Evolutionary conservation across 2,329 filamentous ascomycete species (phyloP).

Genomic region (Sclerotinia glacialis): DNA sequence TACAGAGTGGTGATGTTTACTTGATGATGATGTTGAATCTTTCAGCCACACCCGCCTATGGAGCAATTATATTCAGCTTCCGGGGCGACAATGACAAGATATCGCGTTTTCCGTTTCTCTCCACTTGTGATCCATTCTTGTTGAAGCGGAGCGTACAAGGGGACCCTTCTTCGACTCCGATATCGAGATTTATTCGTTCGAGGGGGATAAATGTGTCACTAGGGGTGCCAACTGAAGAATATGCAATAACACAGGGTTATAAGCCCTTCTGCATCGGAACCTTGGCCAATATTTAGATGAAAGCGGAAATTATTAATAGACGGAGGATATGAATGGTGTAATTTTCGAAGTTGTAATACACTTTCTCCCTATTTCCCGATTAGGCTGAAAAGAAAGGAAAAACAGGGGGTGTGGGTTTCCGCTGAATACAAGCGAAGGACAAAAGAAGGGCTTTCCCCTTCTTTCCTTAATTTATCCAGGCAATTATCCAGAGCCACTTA

Average conservation of each 20-base stretch:
- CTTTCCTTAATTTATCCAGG: not conserved
- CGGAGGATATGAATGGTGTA: not conserved
- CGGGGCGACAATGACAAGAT: not conserved
- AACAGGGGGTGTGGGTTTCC: not conserved
- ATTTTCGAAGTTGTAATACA: not conserved
- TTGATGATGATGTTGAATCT: not conserved
- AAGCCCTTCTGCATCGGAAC: not conserved
- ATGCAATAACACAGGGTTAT: not conserved
- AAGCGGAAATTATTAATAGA: not conserved
- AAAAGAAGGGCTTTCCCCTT: not conserved
- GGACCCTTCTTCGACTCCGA: not conserved
- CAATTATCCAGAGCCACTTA: conserved; percentile 1
- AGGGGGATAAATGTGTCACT: not conserved
- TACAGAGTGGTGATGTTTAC: not conserved
- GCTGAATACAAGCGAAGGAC: not conserved
- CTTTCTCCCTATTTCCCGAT: not conserved
- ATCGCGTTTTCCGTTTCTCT: not conserved
- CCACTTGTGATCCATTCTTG: not conserved
- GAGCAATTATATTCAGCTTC: not conserved
- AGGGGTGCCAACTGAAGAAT: not conserved
- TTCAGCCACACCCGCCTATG: not conserved
- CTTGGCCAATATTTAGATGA: not conserved
- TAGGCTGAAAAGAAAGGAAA: not conserved
- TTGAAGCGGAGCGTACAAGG: not conserved
- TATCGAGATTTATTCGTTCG: not conserved